A percentile compares a stretch with the other conserved stretches of the same genome.
Conservation (phyloP, 441 rosid genomes). For the Gossypium schwendimanii region DNA sequence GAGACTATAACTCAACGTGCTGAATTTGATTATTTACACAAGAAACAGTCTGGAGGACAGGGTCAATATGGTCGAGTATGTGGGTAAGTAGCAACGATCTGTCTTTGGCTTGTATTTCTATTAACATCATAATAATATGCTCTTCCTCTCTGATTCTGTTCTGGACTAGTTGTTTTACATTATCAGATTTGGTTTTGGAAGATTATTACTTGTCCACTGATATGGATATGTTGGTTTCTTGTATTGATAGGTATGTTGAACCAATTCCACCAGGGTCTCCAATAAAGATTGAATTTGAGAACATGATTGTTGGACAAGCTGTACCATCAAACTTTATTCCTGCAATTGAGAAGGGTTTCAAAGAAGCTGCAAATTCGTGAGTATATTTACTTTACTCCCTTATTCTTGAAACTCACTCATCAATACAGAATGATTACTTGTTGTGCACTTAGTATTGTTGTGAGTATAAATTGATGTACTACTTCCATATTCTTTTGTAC, state of each 20-base stretch:
- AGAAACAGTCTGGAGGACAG: conserved; percentile 96
- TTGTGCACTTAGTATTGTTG: background rate
- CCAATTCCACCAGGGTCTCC: conserved; percentile 64
- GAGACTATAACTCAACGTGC: conserved; percentile 88
- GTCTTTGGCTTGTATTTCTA: background rate
- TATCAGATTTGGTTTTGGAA: background rate
- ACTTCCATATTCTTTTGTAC: conserved; percentile 14
- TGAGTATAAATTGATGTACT: conserved; percentile 1
- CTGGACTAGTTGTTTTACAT: background rate
- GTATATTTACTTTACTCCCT: conserved; percentile 15
- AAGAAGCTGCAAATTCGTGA: conserved; percentile 95
- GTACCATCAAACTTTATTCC: conserved; percentile 89
- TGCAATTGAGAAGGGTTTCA: conserved; percentile 96
- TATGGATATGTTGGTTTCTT: conserved; percentile 9
- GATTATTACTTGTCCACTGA: conserved; percentile 2
- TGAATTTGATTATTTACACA: conserved; percentile 90
- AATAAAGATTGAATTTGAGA: conserved; percentile 81
- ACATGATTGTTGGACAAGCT: conserved; percentile 89
- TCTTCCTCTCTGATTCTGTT: background rate
- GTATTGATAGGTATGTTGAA: conserved; percentile 57
- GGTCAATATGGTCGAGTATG: conserved; percentile 93
- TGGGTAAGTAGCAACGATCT: conserved; percentile 47
- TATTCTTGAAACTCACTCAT: background rate
- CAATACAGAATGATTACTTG: background rate
- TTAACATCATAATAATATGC: background rate